A percentile compares a stretch with the other conserved stretches of the same genome.
Evolutionary conservation across 495 filamentous ascomycete genomes (phyloP).

Genomic region (Trypethelium eluteriae): DNA sequence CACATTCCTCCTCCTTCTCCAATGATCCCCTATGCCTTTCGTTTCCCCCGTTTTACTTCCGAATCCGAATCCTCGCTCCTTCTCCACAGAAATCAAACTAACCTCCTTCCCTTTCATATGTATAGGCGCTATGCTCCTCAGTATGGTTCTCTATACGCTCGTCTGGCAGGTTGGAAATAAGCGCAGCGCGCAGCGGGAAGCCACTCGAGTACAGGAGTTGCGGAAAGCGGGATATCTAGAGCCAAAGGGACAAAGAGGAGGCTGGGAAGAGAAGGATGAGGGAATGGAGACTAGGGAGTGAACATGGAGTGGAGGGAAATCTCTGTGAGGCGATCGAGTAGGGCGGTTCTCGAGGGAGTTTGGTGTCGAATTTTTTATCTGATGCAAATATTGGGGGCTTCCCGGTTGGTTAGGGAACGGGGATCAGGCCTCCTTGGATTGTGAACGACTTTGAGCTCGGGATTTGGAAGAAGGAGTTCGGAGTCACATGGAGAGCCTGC

Average conservation of each 20-base stretch:
- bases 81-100: background rate
- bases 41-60: background rate
- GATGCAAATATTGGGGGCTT: too few relatives aligned
- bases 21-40: background rate
- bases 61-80: background rate
- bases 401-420: too few relatives aligned
- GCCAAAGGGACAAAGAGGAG: background rate
- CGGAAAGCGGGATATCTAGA: conserved; percentile 17
- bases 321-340: background rate
- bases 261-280: background rate
- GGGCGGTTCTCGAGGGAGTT: too few relatives aligned
- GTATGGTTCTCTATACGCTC: conserved; percentile 20
- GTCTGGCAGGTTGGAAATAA: conserved; percentile 22
- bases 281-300: background rate
- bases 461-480: too few relatives aligned
- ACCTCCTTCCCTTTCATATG: background rate
- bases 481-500: too few relatives aligned
- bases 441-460: too few relatives aligned
- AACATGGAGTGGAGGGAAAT: background rate
- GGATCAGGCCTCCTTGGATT: too few relatives aligned
- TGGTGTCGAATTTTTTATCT: too few relatives aligned
- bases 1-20: too few relatives aligned
- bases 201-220: conserved; percentile 20
- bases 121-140: conserved; percentile 20
- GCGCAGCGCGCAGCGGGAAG: conserved; percentile 19